These are phyloP conservation scores for Arxiozyma bovina DNA, from an alignment of 1,139 yeast species.

Conservation along the genomic window DNA sequence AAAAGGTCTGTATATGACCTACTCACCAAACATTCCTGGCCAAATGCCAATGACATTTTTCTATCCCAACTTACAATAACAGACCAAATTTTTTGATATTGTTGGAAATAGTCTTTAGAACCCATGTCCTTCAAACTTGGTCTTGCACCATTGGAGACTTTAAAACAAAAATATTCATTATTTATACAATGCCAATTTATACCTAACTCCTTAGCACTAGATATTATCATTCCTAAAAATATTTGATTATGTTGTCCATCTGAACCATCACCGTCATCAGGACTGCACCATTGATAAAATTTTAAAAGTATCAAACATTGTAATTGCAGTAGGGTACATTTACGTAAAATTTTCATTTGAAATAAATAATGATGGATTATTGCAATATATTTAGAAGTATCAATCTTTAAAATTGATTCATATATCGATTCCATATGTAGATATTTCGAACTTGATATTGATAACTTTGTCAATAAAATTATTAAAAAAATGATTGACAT, in stretches of 20 bases:
- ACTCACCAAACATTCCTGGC: slow-evolving; percentile 25
- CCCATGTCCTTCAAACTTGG: slow-evolving; percentile 14
- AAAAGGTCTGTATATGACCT: slow-evolving; percentile 14
- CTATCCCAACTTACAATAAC: slow-evolving; percentile 28
- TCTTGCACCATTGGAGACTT: slow-evolving; percentile 15
- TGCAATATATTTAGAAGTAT: slow-evolving; percentile 21
- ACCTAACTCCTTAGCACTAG: slow-evolving; percentile 27
- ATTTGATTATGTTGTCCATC: slow-evolving; percentile 24
- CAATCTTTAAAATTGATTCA: slow-evolving; percentile 13
- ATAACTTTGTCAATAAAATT: slow-evolving; percentile 20
- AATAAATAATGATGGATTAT: slow-evolving; percentile 20
- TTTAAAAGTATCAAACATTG: slow-evolving; percentile 23
- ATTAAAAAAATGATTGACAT: slow-evolving; percentile 20
- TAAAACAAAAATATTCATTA: slow-evolving; percentile 13
- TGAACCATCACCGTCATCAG: slow-evolving; percentile 30
- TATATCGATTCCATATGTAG: slow-evolving; percentile 4
- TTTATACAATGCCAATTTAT: slow-evolving; percentile 22
- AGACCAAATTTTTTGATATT: slow-evolving; percentile 24
- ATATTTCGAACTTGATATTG: slow-evolving; percentile 18
- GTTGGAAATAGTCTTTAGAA: slow-evolving; percentile 12
- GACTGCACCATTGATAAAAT: slow-evolving; percentile 29
- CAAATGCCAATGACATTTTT: slow-evolving; percentile 23
- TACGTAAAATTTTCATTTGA: slow-evolving; percentile 20
- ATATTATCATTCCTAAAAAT: slow-evolving; percentile 24
- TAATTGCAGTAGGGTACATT: slow-evolving; percentile 24